A percentile compares a stretch with the other conserved stretches of the same genome.
These are phyloP conservation scores for Mycena belliarum DNA, from an alignment of 768 basidiomycete genomes.

Conservation along the genomic window DNA sequence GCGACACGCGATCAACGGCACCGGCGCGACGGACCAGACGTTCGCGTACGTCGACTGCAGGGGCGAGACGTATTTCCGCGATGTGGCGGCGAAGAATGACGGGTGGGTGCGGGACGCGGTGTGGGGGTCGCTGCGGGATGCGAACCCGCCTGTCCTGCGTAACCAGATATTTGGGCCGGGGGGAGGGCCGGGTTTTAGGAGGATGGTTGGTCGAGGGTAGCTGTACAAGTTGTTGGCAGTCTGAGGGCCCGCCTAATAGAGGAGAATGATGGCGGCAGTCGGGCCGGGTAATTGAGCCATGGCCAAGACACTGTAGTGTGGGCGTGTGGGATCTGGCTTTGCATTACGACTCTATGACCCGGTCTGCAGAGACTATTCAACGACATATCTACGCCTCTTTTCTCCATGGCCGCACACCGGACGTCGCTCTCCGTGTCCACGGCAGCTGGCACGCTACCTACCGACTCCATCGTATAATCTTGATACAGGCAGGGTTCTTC, in stretches of 20 bases:
- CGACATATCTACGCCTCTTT: constrained; percentile 28
- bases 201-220: too few relatives aligned
- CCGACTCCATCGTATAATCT: constrained; percentile 79
- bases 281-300: background rate
- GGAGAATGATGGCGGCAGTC: background rate
- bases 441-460: constrained; percentile 74
- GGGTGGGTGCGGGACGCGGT: constrained; percentile 33
- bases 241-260: too few relatives aligned
- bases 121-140: constrained; percentile 31
- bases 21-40: constrained; percentile 31
- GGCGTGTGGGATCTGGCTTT: background rate
- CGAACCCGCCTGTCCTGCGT: constrained; percentile 30
- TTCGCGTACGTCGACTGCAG: constrained; percentile 33
- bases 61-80: constrained; percentile 34
- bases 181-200: constrained; percentile 33
- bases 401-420: constrained; percentile 55
- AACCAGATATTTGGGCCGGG: constrained; percentile 32
- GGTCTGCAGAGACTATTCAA: constrained; percentile 9
- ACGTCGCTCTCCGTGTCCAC: constrained; percentile 71
- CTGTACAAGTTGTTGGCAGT: too few relatives aligned
- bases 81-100: constrained; percentile 33
- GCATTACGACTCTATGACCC: constrained; percentile 1
- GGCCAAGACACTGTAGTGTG: too few relatives aligned
- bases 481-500: constrained; percentile 93
- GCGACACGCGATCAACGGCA: constrained; percentile 34